Evolutionary conservation across 192 early-diverging fungal genomes (phyloP).

Genomic region (Gigaspora rosea): DNA sequence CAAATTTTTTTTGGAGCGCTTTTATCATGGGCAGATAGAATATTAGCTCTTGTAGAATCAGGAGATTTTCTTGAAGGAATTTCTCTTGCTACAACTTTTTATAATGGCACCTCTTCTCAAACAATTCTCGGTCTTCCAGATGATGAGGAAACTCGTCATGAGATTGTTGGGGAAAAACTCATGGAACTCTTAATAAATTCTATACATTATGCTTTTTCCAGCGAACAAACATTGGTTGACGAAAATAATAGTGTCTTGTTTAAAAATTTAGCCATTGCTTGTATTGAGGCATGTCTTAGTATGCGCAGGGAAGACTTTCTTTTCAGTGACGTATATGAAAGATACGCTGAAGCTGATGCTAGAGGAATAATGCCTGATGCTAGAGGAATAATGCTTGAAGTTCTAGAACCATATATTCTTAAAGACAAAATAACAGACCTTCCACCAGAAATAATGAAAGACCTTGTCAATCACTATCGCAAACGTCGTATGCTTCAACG

Average conservation of each 20-base stretch:
- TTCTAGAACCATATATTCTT: conserved; percentile 56
- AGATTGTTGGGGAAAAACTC: conserved; percentile 55
- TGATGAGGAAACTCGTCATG: conserved; percentile 52
- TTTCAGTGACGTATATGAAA: conserved; percentile 58
- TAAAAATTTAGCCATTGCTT: conserved; percentile 50
- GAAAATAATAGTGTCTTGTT: conserved; percentile 46
- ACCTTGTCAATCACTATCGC: conserved; percentile 54
- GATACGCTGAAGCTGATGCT: conserved; percentile 40
- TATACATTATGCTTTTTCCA: conserved; percentile 59
- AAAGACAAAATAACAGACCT: conserved; percentile 51
- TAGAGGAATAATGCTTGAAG: conserved; percentile 54
- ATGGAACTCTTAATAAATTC: conserved; percentile 55
- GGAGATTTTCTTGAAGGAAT: conserved; percentile 62
- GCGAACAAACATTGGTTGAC: conserved; percentile 43
- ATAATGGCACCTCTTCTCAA: conserved; percentile 57
- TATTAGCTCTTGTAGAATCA: conserved; percentile 55
- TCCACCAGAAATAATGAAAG: conserved; percentile 62
- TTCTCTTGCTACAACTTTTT: conserved; percentile 57
- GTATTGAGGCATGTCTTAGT: conserved; percentile 57
- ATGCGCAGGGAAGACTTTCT: conserved; percentile 55
- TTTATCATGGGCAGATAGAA: conserved; percentile 60
- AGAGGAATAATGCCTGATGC: conserved; percentile 30
- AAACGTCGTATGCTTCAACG: conserved; percentile 43
- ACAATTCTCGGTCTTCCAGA: conserved; percentile 62
- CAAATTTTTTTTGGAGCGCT: conserved; percentile 56